Conservation (phyloP, 768 basidiomycete genomes). For the Boletus barrowsii region DNA sequence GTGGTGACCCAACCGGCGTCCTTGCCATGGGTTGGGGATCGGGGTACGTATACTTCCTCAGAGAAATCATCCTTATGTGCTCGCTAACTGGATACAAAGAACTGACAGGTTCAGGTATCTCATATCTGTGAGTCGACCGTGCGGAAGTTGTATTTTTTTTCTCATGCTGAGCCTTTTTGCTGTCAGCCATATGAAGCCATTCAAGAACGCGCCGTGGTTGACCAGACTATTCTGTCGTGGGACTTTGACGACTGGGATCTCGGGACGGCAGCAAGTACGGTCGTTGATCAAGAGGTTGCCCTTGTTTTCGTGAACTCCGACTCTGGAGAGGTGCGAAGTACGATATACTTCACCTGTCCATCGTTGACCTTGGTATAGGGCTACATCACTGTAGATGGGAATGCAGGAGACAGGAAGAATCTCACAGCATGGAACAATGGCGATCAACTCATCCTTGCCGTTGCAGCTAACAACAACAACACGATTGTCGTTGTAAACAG, state of each 20-base stretch:
- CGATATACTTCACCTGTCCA: neutral
- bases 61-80: neutral
- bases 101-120: slow-evolving; percentile 79
- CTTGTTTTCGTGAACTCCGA: slow-evolving; percentile 82
- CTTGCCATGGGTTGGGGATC: slow-evolving; percentile 94
- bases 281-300: slow-evolving; percentile 53
- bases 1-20: slow-evolving; percentile 58
- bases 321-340: slow-evolving; percentile 62
- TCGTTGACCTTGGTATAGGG: slow-evolving; percentile 23
- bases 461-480: slow-evolving; percentile 68
- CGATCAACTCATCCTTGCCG: slow-evolving; percentile 44
- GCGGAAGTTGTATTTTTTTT: neutral
- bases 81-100: slow-evolving; percentile 24
- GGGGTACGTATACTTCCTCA: slow-evolving; percentile 39
- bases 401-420: slow-evolving; percentile 39
- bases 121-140: slow-evolving; percentile 50
- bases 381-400: slow-evolving; percentile 59
- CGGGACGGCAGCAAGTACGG: slow-evolving; percentile 44
- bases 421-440: slow-evolving; percentile 38
- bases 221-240: slow-evolving; percentile 66
- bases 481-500: slow-evolving; percentile 80
- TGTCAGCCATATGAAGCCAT: slow-evolving; percentile 76
- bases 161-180: neutral
- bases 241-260: slow-evolving; percentile 69
- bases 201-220: slow-evolving; percentile 63